Conservation (phyloP, 306 rosid species). For the Calophaca sinica region DNA sequence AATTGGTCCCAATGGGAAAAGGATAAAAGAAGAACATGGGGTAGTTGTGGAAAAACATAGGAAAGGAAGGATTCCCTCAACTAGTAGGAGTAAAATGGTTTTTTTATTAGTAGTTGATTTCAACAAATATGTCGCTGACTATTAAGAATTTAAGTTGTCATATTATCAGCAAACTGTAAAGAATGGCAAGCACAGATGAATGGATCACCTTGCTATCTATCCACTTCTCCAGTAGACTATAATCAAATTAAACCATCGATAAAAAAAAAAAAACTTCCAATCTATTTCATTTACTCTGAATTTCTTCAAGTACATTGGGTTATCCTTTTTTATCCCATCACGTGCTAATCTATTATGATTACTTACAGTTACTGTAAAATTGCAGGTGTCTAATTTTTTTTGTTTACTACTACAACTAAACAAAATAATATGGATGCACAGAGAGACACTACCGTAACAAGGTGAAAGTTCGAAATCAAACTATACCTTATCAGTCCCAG, state of each 20-base stretch:
- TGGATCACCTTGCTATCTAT: constrained; percentile 7
- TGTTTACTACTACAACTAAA: background rate
- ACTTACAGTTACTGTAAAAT: background rate
- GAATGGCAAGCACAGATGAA: background rate
- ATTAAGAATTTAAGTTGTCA: background rate
- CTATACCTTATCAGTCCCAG: constrained; percentile 96
- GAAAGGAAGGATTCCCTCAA: constrained; percentile 11
- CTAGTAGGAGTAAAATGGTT: background rate
- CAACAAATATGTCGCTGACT: background rate
- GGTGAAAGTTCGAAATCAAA: constrained; percentile 30
- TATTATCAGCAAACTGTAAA: background rate
- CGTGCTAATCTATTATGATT: background rate
- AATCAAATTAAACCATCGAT: constrained; percentile 4
- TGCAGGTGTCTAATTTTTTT: background rate
- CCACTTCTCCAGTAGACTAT: constrained; percentile 16
- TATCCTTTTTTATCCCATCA: background rate
- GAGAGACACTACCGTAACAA: background rate
- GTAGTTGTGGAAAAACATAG: background rate
- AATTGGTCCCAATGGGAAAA: constrained; percentile 2
- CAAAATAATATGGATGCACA: background rate
- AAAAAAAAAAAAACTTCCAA: background rate
- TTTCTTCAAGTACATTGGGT: constrained; percentile 1
- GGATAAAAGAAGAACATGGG: background rate
- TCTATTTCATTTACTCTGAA: constrained; percentile 23
- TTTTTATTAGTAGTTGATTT: constrained; percentile 21